A percentile compares a stretch with the other conserved stretches of the same genome.
Conservation (phyloP, 129 eudicot species). For the Smallanthus sonchifolius region DNA sequence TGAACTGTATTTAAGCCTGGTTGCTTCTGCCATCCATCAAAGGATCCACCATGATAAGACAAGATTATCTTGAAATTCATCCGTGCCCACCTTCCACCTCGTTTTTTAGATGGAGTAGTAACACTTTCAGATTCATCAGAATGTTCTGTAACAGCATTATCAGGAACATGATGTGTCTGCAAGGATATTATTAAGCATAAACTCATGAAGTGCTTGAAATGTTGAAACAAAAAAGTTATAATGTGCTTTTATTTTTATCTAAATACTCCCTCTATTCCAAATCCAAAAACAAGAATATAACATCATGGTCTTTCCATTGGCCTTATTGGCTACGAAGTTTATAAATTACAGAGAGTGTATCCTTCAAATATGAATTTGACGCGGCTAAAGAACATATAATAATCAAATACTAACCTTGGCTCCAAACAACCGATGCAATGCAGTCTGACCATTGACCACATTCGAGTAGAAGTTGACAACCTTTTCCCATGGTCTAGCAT, state of each 20-base stretch:
- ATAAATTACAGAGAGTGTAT: not conserved
- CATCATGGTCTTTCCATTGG: not conserved
- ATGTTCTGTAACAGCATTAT: conserved; percentile 40
- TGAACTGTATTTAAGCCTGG: conserved; percentile 92
- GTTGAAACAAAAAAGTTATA: not conserved
- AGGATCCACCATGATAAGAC: conserved; percentile 83
- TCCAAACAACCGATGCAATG: conserved; percentile 49
- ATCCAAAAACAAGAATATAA: not conserved
- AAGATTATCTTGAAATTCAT: conserved; percentile 65
- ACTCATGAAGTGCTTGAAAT: not conserved
- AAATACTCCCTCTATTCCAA: not conserved
- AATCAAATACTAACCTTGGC: conserved; percentile 43
- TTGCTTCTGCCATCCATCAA: conserved; percentile 99
- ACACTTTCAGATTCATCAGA: conserved; percentile 39
- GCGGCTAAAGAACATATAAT: not conserved
- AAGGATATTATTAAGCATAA: conserved; percentile 18
- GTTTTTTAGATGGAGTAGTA: conserved; percentile 34
- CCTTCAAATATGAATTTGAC: not conserved
- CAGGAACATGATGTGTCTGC: conserved; percentile 33
- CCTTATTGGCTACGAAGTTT: not conserved
- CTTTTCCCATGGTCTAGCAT: conserved; percentile 72
- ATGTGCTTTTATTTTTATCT: not conserved
- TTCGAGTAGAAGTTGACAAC: conserved; percentile 64
- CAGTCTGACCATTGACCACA: conserved; percentile 49
- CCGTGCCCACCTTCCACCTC: conserved; percentile 84